phyloP scores from a whole-genome alignment of 306 rosid genomes.

The Cucurbita moschata region DNA sequence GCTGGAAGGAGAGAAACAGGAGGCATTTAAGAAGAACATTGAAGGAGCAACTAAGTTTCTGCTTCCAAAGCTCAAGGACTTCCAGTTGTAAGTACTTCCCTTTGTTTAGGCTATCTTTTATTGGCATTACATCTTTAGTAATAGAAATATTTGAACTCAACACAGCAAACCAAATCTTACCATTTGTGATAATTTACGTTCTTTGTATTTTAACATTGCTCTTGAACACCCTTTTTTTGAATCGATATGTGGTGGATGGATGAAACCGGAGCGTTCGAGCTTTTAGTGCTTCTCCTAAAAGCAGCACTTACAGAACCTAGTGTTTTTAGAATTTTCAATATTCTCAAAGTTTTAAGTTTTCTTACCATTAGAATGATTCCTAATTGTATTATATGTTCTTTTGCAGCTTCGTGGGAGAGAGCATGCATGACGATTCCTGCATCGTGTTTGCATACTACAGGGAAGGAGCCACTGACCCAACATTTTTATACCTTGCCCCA shows the following conservation, averaged over 20 bases:
- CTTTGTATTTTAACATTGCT: neutral
- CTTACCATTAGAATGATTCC: neutral
- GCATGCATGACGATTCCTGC: conserved; percentile 64
- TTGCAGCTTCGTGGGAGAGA: conserved; percentile 89
- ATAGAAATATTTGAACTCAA: neutral
- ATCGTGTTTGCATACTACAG: conserved; percentile 87
- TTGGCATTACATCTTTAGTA: neutral
- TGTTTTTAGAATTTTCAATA: neutral
- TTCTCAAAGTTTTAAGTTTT: neutral
- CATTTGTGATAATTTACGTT: neutral
- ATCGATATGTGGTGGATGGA: too few relatives aligned
- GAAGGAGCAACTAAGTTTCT: conserved; percentile 68
- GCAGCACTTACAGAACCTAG: neutral
- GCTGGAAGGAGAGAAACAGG: conserved; percentile 40
- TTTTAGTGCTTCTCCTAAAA: neutral
- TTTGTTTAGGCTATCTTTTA: neutral
- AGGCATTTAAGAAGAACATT: conserved; percentile 40
- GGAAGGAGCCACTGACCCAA: conserved; percentile 86
- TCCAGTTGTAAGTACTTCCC: conserved; percentile 51
- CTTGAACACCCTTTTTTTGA: neutral
- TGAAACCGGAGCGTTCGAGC: too few relatives aligned
- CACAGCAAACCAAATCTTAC: neutral
- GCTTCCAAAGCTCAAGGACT: conserved; percentile 48
- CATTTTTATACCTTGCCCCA: conserved; percentile 55
- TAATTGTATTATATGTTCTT: neutral